Base-by-base conservation (phyloP, 2,329 filamentous ascomycete genomes). In the Neoarthrinium moseri region DNA sequence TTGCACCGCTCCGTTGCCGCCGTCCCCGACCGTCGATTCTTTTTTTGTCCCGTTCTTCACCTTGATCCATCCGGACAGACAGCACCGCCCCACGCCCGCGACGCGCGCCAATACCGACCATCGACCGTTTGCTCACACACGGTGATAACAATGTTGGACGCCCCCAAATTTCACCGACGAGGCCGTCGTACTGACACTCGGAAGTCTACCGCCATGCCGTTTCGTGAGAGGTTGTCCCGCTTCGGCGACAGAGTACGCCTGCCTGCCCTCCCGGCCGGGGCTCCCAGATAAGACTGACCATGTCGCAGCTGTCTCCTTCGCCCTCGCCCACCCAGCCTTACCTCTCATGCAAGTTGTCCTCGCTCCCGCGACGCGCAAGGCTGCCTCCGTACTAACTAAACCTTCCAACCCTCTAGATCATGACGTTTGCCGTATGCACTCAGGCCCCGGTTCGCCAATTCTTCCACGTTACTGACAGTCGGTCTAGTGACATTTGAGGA, bases 401-500 rank as follows among this genome's bases (percentile, higher is more conserved):
- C 32, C 20, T 39, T 21, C 34, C 20, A 26, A 21, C 44, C 41
- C 47, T 49, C 51, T 48, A 66, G 65, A 68, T 45, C 55, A 69
- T 47, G 67, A 69, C 47, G 63, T 66, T 39, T 62, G 64, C 34
- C 53, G 65, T 68, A 66, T 36, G 64, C 46, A 24, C 29, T 18
- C 10, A 17, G n/a, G n/a, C n/a, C n/a, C n/a, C n/a, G n/a, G n/a
- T n/a, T n/a, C n/a, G n/a, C n/a, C n/a, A n/a, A n/a, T 22, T 21
- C 30, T 12, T n/a, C n/a, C n/a, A n/a, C n/a, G n/a, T 10, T 39
- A 21, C 43, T 45, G 17, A 45, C 24, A 7, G 12, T 7, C n/a
- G 8, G n/a, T 7, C 26, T 18, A 91, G 89, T 97, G 56, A 96
- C 89, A 41, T 82, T 85, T 63, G 89, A 94, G 64, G 94, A 99